Evolutionary conservation across 345 rosid species (phyloP), one percentile per base, ranked within the genome.

Genomic region (Syzygium jambos): DNA sequence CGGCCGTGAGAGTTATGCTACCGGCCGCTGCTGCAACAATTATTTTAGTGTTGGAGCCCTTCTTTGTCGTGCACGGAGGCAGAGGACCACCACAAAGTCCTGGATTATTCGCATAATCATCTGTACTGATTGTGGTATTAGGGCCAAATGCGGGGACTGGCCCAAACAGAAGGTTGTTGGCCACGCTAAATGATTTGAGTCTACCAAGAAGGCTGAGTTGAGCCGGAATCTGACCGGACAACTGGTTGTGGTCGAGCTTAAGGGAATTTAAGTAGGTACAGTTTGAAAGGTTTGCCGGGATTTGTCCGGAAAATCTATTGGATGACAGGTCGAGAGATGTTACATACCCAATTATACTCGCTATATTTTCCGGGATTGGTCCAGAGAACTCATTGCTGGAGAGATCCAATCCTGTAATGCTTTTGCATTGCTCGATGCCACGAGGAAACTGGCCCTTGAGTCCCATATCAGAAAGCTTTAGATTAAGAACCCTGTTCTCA

Each of bases 401-500:
- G 89, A 97, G 98, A 85, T 96, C 95, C 43, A 97, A 78, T 54
- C 95, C 95, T 10, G 98, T 96, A 86, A 97, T 59, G 88, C 93
- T 94, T 22, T 90, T 4, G 89, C 99, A 97, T 0, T 90, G 23
- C 43, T 12, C 1, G 49, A 97, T 53, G 9, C 91, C 95, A 7
- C 0, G 65, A 89, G 99, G 99, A 88, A 97, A 97, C 89, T 1
- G 21, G 54, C 99, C 99, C 52, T 63, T 86, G 65, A 97, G 96
- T 46, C 94, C 98, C 94, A 85, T 91, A 88, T 93, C 95, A 3
- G 94, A 84, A 46, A 97, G 96, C 89, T 89, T 93, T 83, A 97
- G 89, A 89, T 93, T 95, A 87, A 97, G 89, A 78, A 97, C 98
- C 88, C 84, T 94, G 89, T 93, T 96, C 93, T 97, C 99, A 89